Evolutionary conservation across 805 yeast genomes (phyloP), one percentile per base, ranked within the genome.

Genomic region (Lipomyces kockii): DNA sequence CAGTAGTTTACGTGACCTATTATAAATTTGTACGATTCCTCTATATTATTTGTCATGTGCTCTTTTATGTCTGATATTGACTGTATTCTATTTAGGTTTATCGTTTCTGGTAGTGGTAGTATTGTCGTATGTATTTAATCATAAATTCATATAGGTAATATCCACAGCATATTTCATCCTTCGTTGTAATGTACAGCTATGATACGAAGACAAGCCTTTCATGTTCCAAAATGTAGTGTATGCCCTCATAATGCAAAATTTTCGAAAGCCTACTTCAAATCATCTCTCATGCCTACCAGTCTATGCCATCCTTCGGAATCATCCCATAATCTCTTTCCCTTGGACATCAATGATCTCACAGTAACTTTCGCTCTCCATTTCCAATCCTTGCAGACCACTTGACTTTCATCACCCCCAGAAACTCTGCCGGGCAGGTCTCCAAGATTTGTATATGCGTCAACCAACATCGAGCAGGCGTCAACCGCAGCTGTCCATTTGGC

Each of bases 371-470:
- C 88, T 76, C 92, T 92, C 79, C 89, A 90, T 75, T 86, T 89
- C 98, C 98, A 93, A 76, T 92, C 97, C 75, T 88, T 87, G 77
- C 97, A 92, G 25, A 72, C 72, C 12, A 65, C 68, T 9, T 93
- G 96, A n/a, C 89, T 72, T 76, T 90, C 91, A 25, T 89, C 96
- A 1, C 91, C 92, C 20, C 55, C 34, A 7, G 96, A 96, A 11
- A 90, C 89, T 72, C 78, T 75, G 20, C 82, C 82, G 29, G 74
- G 77, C 60, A 86, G 78, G 66, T 89, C 95, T n/a, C 98, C 98
- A 39, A 91, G 83, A 2, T 90, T 88, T 75, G 89, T 92, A 76
- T 92, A 94, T 0, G 97, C 94, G 53, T 95, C 90, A 1, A 90
- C 87, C 64, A 94, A 81, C 69, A 92, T 97, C 43, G 80, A 78